phyloP scores from a whole-genome alignment of 352 stramenopile species.

The Globisporangium iwayamae region DNA sequence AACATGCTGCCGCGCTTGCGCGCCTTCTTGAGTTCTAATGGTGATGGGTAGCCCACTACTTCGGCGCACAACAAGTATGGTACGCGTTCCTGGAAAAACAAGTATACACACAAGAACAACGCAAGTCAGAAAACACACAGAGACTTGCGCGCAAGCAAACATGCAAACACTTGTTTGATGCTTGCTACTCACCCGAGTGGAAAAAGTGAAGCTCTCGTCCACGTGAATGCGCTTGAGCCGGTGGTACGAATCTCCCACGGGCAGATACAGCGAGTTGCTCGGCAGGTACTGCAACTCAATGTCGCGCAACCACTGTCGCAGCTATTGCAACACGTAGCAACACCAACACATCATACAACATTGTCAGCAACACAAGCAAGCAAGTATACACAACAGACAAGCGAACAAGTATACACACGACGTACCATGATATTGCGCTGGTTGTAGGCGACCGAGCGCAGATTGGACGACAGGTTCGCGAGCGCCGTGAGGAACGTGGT shows the following conservation, averaged over 20 bases:
- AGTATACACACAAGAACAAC: slow-evolving; percentile 1
- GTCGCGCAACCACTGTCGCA: slow-evolving; percentile 64
- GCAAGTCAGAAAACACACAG: slow-evolving; percentile 3
- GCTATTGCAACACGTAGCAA: slow-evolving; percentile 19
- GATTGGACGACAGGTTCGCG: slow-evolving; percentile 72
- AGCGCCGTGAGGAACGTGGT: slow-evolving; percentile 63
- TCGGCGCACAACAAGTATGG: slow-evolving; percentile 76
- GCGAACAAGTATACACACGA: neutral
- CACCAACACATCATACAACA: neutral
- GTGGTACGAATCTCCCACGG: slow-evolving; percentile 73
- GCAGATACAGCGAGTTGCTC: slow-evolving; percentile 76
- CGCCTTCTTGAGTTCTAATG: slow-evolving; percentile 33
- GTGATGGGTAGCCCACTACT: slow-evolving; percentile 61
- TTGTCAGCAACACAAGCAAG: neutral
- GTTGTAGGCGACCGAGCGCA: slow-evolving; percentile 52
- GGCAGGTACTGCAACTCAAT: slow-evolving; percentile 66
- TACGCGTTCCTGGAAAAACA: slow-evolving; percentile 51
- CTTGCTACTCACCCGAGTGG: slow-evolving; percentile 36
- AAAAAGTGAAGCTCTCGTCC: slow-evolving; percentile 81
- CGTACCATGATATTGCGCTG: slow-evolving; percentile 68
- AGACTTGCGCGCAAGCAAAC: neutral
- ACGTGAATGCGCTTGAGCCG: slow-evolving; percentile 77
- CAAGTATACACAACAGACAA: neutral
- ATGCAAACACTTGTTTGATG: neutral
- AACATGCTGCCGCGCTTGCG: slow-evolving; percentile 52